These are phyloP conservation scores for Rhizopogon sp. DNA, from an alignment of 768 basidiomycete genomes.

Conservation along the genomic window DNA sequence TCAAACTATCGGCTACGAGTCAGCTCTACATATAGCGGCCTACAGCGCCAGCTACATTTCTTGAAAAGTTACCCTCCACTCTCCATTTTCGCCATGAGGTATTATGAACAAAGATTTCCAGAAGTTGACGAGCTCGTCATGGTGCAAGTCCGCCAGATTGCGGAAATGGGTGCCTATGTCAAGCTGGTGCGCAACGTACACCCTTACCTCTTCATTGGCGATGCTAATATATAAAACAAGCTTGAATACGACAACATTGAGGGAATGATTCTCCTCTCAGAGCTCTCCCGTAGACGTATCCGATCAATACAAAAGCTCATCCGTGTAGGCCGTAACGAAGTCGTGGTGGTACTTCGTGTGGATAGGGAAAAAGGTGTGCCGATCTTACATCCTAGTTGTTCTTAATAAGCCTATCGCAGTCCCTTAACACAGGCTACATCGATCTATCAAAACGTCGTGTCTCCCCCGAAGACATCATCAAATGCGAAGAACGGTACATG, in stretches of 20 bases:
- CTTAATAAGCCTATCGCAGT: neutral
- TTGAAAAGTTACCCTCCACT: neutral
- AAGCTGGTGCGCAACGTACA: conserved; percentile 66
- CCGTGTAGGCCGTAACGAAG: conserved; percentile 95
- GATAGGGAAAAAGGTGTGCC: conserved; percentile 95
- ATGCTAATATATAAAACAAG: conserved; percentile 33
- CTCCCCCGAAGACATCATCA: conserved; percentile 96
- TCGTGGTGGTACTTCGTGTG: conserved; percentile 95
- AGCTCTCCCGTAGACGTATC: conserved; percentile 93
- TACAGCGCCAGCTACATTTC: neutral
- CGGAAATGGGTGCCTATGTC: conserved; percentile 99
- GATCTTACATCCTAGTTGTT: neutral
- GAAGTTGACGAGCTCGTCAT: conserved; percentile 98
- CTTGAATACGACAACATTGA: conserved; percentile 99
- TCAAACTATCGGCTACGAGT: too few species aligned
- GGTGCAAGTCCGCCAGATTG: conserved; percentile 99
- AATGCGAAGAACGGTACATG: conserved; percentile 97
- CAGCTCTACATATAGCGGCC: too few species aligned
- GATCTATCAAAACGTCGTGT: conserved; percentile 98
- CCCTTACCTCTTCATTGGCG: neutral
- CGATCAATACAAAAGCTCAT: conserved; percentile 97
- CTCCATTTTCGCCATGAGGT: conserved; percentile 55
- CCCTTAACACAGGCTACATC: conserved; percentile 74
- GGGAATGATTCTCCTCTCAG: conserved; percentile 99
- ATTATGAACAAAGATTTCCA: conserved; percentile 90